These are phyloP conservation scores for Puccinia horiana DNA, from an alignment of 1,284 basidiomycete species.

Conservation along the genomic window DNA sequence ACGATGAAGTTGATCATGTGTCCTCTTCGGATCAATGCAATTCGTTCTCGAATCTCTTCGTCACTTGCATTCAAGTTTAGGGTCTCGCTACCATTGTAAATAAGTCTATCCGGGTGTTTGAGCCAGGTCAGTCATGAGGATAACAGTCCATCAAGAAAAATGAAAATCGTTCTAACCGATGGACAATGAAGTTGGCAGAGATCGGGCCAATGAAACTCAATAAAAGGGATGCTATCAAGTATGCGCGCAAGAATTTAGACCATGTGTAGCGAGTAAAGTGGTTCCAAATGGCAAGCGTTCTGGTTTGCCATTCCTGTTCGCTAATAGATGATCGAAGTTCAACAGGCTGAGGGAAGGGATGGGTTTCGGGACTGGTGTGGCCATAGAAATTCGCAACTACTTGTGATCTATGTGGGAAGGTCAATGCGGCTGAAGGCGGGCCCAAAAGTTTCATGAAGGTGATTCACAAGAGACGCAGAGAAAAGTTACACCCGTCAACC, in stretches of 20 bases:
- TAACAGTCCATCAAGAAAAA: neutral
- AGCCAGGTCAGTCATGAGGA: neutral
- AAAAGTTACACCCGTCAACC: neutral
- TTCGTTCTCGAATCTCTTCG: constrained; percentile 32
- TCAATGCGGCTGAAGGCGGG: neutral
- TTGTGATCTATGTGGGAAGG: constrained; percentile 32
- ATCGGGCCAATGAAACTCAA: constrained; percentile 43
- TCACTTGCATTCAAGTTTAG: constrained; percentile 4
- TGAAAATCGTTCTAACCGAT: constrained; percentile 25
- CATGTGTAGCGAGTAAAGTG: constrained; percentile 41
- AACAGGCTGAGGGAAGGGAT: constrained; percentile 22
- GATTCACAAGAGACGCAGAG: neutral
- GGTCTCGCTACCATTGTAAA: constrained; percentile 16
- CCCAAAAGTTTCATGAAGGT: neutral
- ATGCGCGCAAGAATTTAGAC: constrained; percentile 38
- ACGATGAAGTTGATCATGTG: constrained; percentile 28
- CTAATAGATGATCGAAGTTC: constrained; percentile 18
- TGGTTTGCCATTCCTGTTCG: constrained; percentile 38
- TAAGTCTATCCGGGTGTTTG: neutral
- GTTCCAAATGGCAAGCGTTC: constrained; percentile 23
- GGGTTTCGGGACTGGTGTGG: neutral
- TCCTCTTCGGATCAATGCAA: constrained; percentile 27
- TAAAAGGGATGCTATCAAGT: constrained; percentile 24
- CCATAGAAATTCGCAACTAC: constrained; percentile 29
- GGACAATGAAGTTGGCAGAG: constrained; percentile 22